These are phyloP conservation scores for Tricholoma furcatifolium DNA, from an alignment of 768 basidiomycete genomes.

Conservation along the genomic window DNA sequence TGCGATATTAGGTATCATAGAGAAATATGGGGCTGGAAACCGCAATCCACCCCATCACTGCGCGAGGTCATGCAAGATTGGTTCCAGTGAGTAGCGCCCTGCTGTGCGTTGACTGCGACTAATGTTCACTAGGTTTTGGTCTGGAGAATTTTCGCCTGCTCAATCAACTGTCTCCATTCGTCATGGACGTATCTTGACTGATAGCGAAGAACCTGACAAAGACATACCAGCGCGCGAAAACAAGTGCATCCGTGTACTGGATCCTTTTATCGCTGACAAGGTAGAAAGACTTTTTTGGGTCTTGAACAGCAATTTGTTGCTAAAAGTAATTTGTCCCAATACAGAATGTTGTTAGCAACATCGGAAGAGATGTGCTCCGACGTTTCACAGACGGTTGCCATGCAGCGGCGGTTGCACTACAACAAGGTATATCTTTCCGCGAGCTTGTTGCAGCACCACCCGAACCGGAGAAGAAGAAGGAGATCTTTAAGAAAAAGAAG, in stretches of 20 bases:
- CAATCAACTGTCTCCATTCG: constrained; percentile 3
- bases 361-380: not conserved
- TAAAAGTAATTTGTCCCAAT: not conserved
- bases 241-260: not conserved
- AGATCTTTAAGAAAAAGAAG: not conserved
- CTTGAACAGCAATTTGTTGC: not conserved
- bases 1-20: constrained; percentile 32
- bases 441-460: not conserved
- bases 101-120: not conserved
- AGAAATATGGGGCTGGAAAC: constrained; percentile 5
- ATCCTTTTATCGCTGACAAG: constrained; percentile 12
- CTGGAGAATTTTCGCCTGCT: constrained; percentile 32
- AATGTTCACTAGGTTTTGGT: constrained; percentile 43
- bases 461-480: not conserved
- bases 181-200: not conserved
- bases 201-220: not conserved
- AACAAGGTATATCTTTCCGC: not conserved
- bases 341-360: constrained; percentile 4
- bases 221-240: not conserved
- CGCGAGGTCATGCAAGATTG: constrained; percentile 33
- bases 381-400: constrained; percentile 3
- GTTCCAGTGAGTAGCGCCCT: constrained; percentile 37
- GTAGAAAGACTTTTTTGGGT: not conserved
- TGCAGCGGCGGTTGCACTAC: not conserved
- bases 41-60: constrained; percentile 15